A percentile compares a stretch with the other conserved stretches of the same genome.
Conservation (phyloP, 2,329 filamentous ascomycete genomes). For the Rhexocercosporidium sp. region DNA sequence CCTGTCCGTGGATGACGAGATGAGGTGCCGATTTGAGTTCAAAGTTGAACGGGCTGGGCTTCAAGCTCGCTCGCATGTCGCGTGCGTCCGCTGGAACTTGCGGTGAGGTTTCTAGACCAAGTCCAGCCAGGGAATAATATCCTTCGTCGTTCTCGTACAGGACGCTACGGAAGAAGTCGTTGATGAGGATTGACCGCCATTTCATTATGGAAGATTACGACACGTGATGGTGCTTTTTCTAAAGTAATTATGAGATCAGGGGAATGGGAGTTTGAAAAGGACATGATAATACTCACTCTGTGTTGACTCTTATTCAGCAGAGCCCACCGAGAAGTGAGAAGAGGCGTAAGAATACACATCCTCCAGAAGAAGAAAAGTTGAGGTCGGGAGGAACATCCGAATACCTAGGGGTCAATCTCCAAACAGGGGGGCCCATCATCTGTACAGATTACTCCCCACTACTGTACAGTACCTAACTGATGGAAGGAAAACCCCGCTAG, state of each 20-base stretch:
- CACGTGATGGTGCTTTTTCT: not conserved
- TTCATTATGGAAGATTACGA: constrained; percentile 11
- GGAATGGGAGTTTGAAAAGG: not conserved
- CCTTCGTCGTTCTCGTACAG: not conserved
- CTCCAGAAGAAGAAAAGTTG: not conserved
- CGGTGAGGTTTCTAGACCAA: constrained; percentile 17
- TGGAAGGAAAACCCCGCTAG: not conserved
- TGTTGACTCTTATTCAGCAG: too few species aligned
- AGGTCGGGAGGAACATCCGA: not conserved
- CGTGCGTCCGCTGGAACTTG: constrained; percentile 12
- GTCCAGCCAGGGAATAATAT: not conserved
- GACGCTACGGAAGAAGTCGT: constrained; percentile 11
- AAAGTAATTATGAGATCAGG: not conserved
- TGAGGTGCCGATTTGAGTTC: not conserved
- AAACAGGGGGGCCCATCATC: not conserved
- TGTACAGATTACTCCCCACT: not conserved
- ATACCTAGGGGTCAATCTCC: not conserved
- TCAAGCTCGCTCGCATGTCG: not conserved
- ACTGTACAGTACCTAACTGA: too few species aligned
- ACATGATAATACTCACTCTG: too few species aligned
- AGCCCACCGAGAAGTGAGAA: not conserved
- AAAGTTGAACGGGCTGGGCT: not conserved
- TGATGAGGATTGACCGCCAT: constrained; percentile 22
- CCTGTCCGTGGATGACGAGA: not conserved
- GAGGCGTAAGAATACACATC: not conserved